Percentiles rank a stretch among this genome's conserved stretches.
phyloP scores from a whole-genome alignment of 2,329 filamentous ascomycete species.

The Calonectria pteridis region DNA sequence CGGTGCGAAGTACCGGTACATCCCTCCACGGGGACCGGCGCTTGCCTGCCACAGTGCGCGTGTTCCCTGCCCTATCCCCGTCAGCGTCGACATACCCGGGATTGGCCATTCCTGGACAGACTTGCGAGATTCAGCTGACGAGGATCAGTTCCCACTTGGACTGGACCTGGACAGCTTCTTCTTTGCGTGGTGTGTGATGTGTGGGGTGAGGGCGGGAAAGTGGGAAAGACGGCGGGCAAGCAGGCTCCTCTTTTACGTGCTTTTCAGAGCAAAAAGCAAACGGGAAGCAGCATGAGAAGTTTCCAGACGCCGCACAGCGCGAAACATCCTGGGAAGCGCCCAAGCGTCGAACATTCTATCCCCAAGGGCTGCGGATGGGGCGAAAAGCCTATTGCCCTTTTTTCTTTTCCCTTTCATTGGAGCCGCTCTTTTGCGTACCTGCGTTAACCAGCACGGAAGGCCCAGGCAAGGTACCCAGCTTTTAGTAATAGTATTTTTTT shows the following conservation, averaged over 20 bases:
- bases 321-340: conserved; percentile 14
- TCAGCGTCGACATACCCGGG: conserved; percentile 28
- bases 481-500: conserved; percentile 1
- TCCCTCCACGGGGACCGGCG: conserved; percentile 2
- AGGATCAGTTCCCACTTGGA: conserved; percentile 24
- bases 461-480: conserved; percentile 8
- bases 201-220: conserved; percentile 7
- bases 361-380: not conserved
- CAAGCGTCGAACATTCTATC: conserved; percentile 24
- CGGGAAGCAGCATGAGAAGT: conserved; percentile 16
- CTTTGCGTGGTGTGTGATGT: not conserved
- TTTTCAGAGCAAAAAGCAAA: conserved; percentile 22
- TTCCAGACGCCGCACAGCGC: conserved; percentile 23
- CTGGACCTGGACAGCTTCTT: not conserved
- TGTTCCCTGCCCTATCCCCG: conserved; percentile 28
- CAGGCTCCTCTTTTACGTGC: conserved; percentile 12
- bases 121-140: conserved; percentile 38
- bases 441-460: conserved; percentile 20
- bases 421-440: conserved; percentile 24
- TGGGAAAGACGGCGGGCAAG: not conserved
- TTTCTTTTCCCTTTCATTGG: not conserved
- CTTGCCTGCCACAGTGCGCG: conserved; percentile 40
- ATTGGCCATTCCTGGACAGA: conserved; percentile 34
- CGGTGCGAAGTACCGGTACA: conserved; percentile 40
- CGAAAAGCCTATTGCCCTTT: conserved; percentile 8